Percentiles rank a stretch among this genome's conserved stretches.
These are phyloP conservation scores for Geum urbanum DNA, from an alignment of 306 rosid species.

Conservation along the genomic window DNA sequence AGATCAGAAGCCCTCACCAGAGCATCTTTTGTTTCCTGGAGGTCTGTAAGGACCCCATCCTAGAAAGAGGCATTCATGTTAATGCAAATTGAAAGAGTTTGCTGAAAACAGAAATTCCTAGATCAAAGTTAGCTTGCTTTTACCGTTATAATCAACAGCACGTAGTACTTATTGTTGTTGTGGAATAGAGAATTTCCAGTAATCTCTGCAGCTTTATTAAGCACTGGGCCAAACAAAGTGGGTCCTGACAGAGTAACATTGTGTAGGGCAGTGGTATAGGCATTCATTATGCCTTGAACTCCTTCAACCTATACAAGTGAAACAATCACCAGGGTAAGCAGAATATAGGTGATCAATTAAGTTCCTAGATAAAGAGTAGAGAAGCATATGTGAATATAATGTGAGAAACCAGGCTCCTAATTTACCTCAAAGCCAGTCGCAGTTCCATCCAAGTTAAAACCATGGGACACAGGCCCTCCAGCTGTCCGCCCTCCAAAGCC, in stretches of 20 bases:
- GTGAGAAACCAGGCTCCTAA: background rate
- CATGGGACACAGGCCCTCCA: slow-evolving; percentile 51
- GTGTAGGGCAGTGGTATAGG: slow-evolving; percentile 56
- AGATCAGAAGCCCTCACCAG: slow-evolving; percentile 82
- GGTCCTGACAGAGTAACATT: slow-evolving; percentile 67
- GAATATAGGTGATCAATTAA: background rate
- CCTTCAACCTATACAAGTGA: slow-evolving; percentile 55
- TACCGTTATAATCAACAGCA: slow-evolving; percentile 81
- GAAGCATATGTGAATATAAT: background rate
- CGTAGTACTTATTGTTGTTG: slow-evolving; percentile 44
- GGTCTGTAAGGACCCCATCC: slow-evolving; percentile 90
- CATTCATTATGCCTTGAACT: slow-evolving; percentile 78
- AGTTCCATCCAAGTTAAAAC: slow-evolving; percentile 70
- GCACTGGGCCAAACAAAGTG: slow-evolving; percentile 78
- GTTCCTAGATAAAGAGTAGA: background rate
- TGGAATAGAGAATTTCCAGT: slow-evolving; percentile 48
- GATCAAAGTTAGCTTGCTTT: background rate
- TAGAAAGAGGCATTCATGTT: slow-evolving; percentile 19
- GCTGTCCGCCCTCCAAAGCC: slow-evolving; percentile 76
- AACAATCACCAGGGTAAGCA: background rate
- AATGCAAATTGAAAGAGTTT: too few relatives aligned
- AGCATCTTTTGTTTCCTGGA: slow-evolving; percentile 78
- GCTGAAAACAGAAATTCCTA: background rate
- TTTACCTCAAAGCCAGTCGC: slow-evolving; percentile 51
- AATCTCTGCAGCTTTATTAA: slow-evolving; percentile 65